phyloP scores from a whole-genome alignment of 768 basidiomycete species.

The Coprinopsis marcescibilis region DNA sequence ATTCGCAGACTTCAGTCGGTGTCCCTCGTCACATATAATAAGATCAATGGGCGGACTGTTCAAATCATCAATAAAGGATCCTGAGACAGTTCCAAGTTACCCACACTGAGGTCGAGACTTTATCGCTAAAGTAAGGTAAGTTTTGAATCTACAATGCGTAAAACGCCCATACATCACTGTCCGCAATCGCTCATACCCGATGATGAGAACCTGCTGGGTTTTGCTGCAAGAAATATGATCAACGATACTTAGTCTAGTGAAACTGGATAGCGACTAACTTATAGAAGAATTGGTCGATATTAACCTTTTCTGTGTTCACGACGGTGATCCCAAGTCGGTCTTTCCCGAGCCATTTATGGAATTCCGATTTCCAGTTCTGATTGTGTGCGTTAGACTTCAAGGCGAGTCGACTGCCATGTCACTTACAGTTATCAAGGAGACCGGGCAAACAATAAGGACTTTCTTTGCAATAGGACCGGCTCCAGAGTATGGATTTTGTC shows the following conservation, averaged over 20 bases:
- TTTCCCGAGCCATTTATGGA: constrained; percentile 82
- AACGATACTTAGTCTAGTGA: neutral
- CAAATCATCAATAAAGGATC: constrained; percentile 4
- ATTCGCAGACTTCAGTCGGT: constrained; percentile 86
- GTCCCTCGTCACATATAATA: constrained; percentile 96
- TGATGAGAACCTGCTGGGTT: constrained; percentile 81
- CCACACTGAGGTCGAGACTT: constrained; percentile 20
- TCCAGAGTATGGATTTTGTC: constrained; percentile 76
- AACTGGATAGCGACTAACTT: constrained; percentile 39
- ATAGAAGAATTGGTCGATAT: constrained; percentile 66
- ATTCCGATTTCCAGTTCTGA: constrained; percentile 94
- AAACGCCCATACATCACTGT: constrained; percentile 64
- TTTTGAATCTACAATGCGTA: neutral
- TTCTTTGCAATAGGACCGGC: constrained; percentile 60
- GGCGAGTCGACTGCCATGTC: neutral
- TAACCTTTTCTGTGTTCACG: constrained; percentile 42
- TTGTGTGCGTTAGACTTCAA: constrained; percentile 1
- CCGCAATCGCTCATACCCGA: constrained; percentile 89
- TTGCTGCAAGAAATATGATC: constrained; percentile 37
- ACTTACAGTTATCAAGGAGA: constrained; percentile 76
- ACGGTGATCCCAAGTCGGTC: constrained; percentile 43
- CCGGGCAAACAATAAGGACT: constrained; percentile 90
- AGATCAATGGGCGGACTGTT: constrained; percentile 84
- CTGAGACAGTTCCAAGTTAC: constrained; percentile 1
- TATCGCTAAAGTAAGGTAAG: constrained; percentile 16